Evolutionary conservation across 139 green algal genomes (phyloP).

Genomic region (Coccomyxa sp.): DNA sequence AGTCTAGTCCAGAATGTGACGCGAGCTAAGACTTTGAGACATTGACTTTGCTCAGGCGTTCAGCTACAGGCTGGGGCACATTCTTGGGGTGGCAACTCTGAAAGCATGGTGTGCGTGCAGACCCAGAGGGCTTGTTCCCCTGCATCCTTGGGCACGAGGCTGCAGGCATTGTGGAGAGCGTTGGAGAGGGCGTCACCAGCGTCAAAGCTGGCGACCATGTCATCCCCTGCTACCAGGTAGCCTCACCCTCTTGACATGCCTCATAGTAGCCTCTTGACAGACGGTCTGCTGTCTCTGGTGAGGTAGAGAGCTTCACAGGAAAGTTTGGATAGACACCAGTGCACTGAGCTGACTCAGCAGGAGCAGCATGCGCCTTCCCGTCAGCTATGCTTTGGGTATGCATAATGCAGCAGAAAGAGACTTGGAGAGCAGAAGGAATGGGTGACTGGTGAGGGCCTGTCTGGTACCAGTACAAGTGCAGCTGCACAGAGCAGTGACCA

Average conservation of each 20-base stretch:
- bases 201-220: slow-evolving; percentile 86
- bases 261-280: neutral
- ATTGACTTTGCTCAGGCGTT: neutral
- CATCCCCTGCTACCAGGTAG: slow-evolving; percentile 88
- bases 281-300: too few species aligned
- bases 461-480: neutral
- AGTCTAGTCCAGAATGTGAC: neutral
- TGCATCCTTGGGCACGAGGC: slow-evolving; percentile 98
- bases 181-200: slow-evolving; percentile 78
- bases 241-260: slow-evolving; percentile 6
- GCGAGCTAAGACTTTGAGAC: neutral
- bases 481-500: neutral
- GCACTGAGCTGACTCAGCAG: too few species aligned
- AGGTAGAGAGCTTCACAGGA: too few species aligned
- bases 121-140: slow-evolving; percentile 88
- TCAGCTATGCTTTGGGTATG: too few species aligned
- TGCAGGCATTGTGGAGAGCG: slow-evolving; percentile 91
- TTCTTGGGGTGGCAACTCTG: neutral
- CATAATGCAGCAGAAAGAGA: too few species aligned
- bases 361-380: too few species aligned
- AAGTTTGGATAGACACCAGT: too few species aligned
- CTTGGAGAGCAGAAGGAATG: too few species aligned
- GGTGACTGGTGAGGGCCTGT: too few species aligned
- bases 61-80: neutral
- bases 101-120: slow-evolving; percentile 3